Percentiles rank a stretch among this genome's conserved stretches.
phyloP scores from a whole-genome alignment of 352 stramenopile genomes.

The Globisporangium mamillatum region DNA sequence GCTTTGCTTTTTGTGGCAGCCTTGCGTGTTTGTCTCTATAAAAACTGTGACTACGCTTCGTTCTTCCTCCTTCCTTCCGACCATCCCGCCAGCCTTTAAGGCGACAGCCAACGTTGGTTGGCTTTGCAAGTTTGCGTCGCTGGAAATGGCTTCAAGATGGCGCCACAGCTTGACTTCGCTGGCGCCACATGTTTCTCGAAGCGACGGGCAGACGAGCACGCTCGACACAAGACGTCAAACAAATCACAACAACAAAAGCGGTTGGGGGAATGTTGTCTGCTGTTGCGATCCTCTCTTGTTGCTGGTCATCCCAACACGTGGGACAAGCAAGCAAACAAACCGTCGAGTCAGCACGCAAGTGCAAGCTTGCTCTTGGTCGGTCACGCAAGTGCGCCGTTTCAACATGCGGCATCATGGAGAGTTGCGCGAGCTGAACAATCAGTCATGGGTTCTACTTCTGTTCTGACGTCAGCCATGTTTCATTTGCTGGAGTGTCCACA shows the following conservation, averaged over 20 bases:
- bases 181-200: conserved; percentile 14
- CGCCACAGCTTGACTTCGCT: conserved; percentile 16
- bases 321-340: not conserved
- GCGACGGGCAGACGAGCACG: conserved; percentile 12
- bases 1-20: not conserved
- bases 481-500: not conserved
- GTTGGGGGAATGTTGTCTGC: not conserved
- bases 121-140: not conserved
- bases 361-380: not conserved
- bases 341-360: not conserved
- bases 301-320: not conserved
- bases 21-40: not conserved
- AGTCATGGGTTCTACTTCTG: not conserved
- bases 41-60: not conserved
- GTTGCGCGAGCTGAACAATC: not conserved
- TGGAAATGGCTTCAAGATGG: conserved; percentile 12
- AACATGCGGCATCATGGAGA: not conserved
- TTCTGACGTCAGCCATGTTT: conserved; percentile 3
- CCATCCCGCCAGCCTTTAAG: not conserved
- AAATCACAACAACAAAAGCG: conserved; percentile 6
- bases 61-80: not conserved
- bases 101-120: not conserved
- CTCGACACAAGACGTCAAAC: not conserved
- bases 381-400: not conserved
- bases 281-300: conserved; percentile 1